phyloP scores from a whole-genome alignment of 768 basidiomycete genomes.

The Tulasnella calospora region DNA sequence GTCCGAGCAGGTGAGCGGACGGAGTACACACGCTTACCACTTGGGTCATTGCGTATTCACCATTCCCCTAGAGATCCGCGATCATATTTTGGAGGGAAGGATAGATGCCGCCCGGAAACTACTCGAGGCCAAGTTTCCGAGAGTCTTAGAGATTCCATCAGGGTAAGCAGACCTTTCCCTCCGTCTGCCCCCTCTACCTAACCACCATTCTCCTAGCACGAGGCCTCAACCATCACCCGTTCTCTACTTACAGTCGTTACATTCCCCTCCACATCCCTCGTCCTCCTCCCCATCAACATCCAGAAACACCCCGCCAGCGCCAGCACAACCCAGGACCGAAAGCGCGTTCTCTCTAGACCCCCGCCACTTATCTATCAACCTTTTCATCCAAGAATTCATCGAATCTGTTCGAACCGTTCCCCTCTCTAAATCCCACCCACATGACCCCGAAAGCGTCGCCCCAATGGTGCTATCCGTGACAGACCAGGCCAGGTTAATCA shows the following conservation, averaged over 20 bases:
- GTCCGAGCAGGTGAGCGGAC: neutral
- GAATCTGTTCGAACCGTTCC: conserved; percentile 76
- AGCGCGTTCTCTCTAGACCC: conserved; percentile 55
- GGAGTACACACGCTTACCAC: neutral
- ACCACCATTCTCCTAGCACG: neutral
- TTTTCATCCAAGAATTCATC: conserved; percentile 81
- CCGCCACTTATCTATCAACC: conserved; percentile 72
- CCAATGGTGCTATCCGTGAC: neutral
- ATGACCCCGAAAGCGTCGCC: neutral
- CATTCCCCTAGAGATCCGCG: conserved; percentile 55
- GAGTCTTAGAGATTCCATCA: conserved; percentile 47
- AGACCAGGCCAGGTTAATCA: conserved; percentile 39
- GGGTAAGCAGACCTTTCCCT: neutral
- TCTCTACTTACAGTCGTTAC: neutral
- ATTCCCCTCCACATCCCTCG: neutral
- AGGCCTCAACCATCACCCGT: neutral
- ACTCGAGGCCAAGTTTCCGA: conserved; percentile 68
- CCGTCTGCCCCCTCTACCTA: neutral
- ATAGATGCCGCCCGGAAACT: conserved; percentile 64
- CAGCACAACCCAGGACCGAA: neutral
- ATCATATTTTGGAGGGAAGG: conserved; percentile 65
- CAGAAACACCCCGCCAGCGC: neutral
- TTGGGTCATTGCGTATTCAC: neutral
- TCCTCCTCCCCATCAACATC: conserved; percentile 1
- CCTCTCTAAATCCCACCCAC: conserved; percentile 41